Conservation (phyloP, 192 early-diverging fungal genomes). For the Borealophlyctis nickersoniae region DNA sequence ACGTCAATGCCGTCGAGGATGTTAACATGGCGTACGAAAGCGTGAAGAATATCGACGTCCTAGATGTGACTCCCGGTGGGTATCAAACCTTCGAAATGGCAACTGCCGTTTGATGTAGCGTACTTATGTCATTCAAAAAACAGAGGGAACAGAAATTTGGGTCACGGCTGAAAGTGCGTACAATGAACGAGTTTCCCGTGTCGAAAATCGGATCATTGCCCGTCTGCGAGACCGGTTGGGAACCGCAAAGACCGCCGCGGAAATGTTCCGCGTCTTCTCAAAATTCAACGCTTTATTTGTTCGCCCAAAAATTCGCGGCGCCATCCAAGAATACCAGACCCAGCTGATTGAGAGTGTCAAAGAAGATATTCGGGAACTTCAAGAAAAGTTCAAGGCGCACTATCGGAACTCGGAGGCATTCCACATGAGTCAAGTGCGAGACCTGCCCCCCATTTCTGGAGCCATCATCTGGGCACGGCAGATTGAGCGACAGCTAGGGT, state of each 20-base stretch:
- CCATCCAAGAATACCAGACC: constrained; percentile 98
- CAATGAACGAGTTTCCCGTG: constrained; percentile 89
- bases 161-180: constrained; percentile 83
- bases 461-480: constrained; percentile 95
- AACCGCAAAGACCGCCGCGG: constrained; percentile 92
- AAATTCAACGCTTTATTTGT: constrained; percentile 99
- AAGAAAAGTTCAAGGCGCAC: constrained; percentile 92
- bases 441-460: constrained; percentile 88
- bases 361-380: constrained; percentile 92
- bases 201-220: constrained; percentile 98
- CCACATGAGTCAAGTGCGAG: constrained; percentile 87
- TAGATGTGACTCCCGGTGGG: constrained; percentile 81
- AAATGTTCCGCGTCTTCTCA: constrained; percentile 99
- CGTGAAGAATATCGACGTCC: constrained; percentile 88
- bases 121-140: background rate
- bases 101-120: background rate
- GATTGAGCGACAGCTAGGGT: constrained; percentile 93
- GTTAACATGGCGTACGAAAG: constrained; percentile 86
- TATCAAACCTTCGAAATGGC: too few relatives aligned
- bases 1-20: constrained; percentile 81
- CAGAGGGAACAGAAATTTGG: constrained; percentile 93
- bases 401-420: constrained; percentile 86
- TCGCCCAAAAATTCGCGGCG: constrained; percentile 98
- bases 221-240: constrained; percentile 90
- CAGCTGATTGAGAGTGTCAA: constrained; percentile 98